Base-by-base conservation (phyloP, 306 rosid genomes). In the Canavalia gladiata region DNA sequence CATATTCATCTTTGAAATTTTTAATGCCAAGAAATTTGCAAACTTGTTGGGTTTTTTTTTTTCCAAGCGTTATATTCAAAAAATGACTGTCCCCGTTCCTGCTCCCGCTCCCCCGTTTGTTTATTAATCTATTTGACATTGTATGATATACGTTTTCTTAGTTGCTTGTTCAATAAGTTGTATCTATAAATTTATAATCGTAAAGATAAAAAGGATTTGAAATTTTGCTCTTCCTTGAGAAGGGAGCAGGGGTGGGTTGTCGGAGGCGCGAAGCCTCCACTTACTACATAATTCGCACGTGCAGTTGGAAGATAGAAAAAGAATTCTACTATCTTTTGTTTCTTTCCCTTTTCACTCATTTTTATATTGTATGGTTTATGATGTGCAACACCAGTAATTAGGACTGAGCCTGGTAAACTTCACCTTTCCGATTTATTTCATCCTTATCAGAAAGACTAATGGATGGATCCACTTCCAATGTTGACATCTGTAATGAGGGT, bases 401-500 rank as follows among this genome's bases (percentile, higher is more conserved):
- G 50, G 90, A 77, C 75, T 55, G 89, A 57, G 88, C 70, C 46
- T 87, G 83, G 84, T 74, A 93, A 83, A 85, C 85, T 83, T 87
- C 81, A 39, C 86, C 87, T 85, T 86, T 86, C 82, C 77, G 90
- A 78, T 82, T 77, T 65, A 77, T 75, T 39, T 93, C 82, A 66
- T 87, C 92, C 75, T 82, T 76, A 60, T 88, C 85, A 5, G 86
- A 59, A 68, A 68, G 70, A 67, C 80, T 81, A 0, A 37, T 43
- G 55, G 96, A 84, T 74, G 90, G 58, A 85, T 89, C 93, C 45
- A 63, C 86, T 37, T 78, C 89, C 77, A 87, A 45, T 37, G 85
- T 56, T 8, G 94, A 78, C 84, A 67, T 82, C 62, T 90, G 94
- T 85, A 95, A 82, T 12, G 90, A 80, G 74, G 97, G 97, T 46